Evolutionary conservation across 495 filamentous ascomycete genomes (phyloP), one percentile per base, ranked within the genome.

Genomic region (Penicillium cataractarum): DNA sequence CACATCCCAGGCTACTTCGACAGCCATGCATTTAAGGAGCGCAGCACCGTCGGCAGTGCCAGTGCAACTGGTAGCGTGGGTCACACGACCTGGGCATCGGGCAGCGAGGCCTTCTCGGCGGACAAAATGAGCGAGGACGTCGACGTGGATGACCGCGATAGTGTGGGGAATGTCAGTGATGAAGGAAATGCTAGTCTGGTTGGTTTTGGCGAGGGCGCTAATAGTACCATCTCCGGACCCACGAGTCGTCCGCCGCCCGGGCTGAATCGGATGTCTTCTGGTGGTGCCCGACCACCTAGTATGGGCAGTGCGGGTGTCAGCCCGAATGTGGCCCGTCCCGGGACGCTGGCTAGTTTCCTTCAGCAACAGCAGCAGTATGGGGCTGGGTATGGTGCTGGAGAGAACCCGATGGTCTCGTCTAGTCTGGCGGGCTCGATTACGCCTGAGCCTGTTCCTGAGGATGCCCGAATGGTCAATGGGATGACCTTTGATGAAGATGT

Each of bases 131-230:
- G 88, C 72, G 88, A 90, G 62, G 85, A 84, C 58, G 86, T 62
- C 19, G 67, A 70, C 29, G 50, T 83, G 31, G 84, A 89, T 42
- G 86, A 88, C 53, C 86, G 83, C 4, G 54, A 40, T 50, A 87
- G 82, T 65, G 84, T 89, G 21, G 87, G 91, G 61, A 89, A 87
- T 64, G 86, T 93, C 80, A 92, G 89, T 61, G 92, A 97, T 64
- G 91, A 93, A 65, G 86, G 84, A 6, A 80, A 83, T 59, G 90
- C 87, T 0, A 89, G 85, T 66, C 77, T 96, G 29, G 92, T 96
- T 9, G 93, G 86, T 0, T 96, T 96, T 61, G 93, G 93, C 53
- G 93, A 96, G 70, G 92, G 91, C 8, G 92, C 92, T 13, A 88
- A 88, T 57, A 93, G 88, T 67, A 92, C 89, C 0, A 83, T 90